Evolutionary conservation across 495 filamentous ascomycete species (phyloP), one percentile per base, ranked within the genome.

Genomic region (Neurospora sp.): DNA sequence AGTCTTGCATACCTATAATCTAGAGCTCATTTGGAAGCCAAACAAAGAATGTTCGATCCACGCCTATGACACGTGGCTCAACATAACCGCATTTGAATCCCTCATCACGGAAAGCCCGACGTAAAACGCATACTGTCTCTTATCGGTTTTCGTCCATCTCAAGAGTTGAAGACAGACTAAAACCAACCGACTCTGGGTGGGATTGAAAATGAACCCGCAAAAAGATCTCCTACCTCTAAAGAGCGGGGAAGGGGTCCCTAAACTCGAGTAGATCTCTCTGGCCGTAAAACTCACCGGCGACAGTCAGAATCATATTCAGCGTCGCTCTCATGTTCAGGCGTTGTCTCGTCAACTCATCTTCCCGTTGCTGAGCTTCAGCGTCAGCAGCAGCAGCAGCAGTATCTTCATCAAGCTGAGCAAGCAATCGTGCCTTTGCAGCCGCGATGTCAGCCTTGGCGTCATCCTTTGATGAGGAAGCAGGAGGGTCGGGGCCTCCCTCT

Each of bases 231-330:
- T 68, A 40, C 71, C 53, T n/a, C 74, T 76, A 79, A 46, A 78
- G 59, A 35, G 75, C 69, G 37, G 77, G 78, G 46, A 87, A 87
- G 18, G 85, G 85, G 70, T 91, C 86, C 53, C 93, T 85, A 69
- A 89, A 90, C 76, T 90, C 88, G 68, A 98, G 83, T 41, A 99
- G 82, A 81, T 99, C 96, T 72, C 90, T 85, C 83, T 99, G 96
- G 3, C 96, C 94, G 81, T 92, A 99, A 76, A 91, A 89, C 81
- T 97, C 94, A 75, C 94, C 96, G 46, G 92, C 91, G 38, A 99
- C 85, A 0, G 92, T 94, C 70, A 99, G 85, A 72, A 97, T 92
- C 92, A 97, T 97, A 79, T 97, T 95, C 8, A 97, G 84, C 71
- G 91, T 91, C 27, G 83, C 85, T 70, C 83, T 81, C 73, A 86